phyloP scores from a whole-genome alignment of 2,329 filamentous ascomycete species.

The Aschersonia sp. region DNA sequence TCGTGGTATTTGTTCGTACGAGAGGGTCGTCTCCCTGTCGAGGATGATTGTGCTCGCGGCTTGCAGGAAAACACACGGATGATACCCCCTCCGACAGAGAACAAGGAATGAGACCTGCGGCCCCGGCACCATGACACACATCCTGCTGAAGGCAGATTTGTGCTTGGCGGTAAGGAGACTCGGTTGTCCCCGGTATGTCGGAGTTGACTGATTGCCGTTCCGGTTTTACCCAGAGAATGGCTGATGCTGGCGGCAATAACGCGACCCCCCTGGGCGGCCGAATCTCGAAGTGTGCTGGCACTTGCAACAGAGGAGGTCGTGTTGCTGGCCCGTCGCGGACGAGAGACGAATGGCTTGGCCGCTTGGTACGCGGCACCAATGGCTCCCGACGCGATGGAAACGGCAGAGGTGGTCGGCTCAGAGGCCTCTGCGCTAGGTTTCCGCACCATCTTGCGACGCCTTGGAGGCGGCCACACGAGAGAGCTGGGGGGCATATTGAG shows the following conservation, averaged over 20 bases:
- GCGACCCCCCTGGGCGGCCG: slow-evolving; percentile 55
- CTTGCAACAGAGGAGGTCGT: slow-evolving; percentile 9
- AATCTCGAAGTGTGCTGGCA: slow-evolving; percentile 35
- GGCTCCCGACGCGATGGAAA: slow-evolving; percentile 57
- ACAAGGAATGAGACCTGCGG: slow-evolving; percentile 47
- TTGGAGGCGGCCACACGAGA: slow-evolving; percentile 74
- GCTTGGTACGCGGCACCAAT: slow-evolving; percentile 57
- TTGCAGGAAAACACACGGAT: slow-evolving; percentile 52
- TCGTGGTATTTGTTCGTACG: slow-evolving; percentile 49
- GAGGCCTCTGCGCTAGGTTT: slow-evolving; percentile 31
- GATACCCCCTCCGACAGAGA: slow-evolving; percentile 49
- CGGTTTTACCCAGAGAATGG: slow-evolving; percentile 61
- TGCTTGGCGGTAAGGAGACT: slow-evolving; percentile 48
- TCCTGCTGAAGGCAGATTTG: slow-evolving; percentile 36
- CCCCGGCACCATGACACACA: slow-evolving; percentile 54
- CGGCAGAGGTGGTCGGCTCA: slow-evolving; percentile 37
- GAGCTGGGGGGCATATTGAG: slow-evolving; percentile 73
- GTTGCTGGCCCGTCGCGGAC: slow-evolving; percentile 37
- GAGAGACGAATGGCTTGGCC: slow-evolving; percentile 43
- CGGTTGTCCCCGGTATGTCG: slow-evolving; percentile 65
- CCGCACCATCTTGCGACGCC: slow-evolving; percentile 29
- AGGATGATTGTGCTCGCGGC: slow-evolving; percentile 37
- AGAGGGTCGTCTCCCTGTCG: slow-evolving; percentile 34
- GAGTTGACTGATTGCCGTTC: slow-evolving; percentile 52
- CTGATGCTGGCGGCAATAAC: slow-evolving; percentile 61